Conservation (phyloP, 202 grass and related monocot genomes). For the Schoenoplectus triqueter region DNA sequence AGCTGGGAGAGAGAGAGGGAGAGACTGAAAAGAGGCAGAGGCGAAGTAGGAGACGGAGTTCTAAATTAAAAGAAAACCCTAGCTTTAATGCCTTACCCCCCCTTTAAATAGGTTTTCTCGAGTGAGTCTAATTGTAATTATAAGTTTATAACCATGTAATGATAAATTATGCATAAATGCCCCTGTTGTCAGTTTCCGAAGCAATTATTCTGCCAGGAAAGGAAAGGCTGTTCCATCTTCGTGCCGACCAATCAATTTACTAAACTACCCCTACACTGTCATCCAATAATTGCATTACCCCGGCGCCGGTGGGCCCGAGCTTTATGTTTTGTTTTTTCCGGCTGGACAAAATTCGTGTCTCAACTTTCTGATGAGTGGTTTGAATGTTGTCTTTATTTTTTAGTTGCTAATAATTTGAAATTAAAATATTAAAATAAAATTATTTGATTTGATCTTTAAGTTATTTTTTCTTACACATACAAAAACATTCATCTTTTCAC, state of each 20-base stretch:
- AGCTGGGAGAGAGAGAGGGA: not conserved
- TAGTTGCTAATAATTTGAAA: no score
- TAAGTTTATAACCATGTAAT: no score
- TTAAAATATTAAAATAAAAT: no score
- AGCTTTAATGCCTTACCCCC: not conserved
- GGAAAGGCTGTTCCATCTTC: not conserved
- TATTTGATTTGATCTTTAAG: no score
- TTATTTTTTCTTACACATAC: no score
- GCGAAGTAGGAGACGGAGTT: not conserved
- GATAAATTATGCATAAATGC: conserved; percentile 1
- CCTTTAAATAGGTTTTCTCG: conserved; percentile 1
- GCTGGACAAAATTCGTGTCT: no score
- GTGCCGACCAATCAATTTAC: conserved; percentile 1
- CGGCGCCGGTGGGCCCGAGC: not conserved
- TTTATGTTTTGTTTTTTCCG: no score
- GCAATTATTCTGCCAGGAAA: conserved; percentile 4
- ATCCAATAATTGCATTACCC: conserved; percentile 34
- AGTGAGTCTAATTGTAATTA: no score
- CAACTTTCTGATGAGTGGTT: no score
- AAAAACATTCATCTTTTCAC: no score
- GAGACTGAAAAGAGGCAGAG: not conserved
- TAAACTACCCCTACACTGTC: not conserved
- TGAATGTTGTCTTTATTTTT: no score
- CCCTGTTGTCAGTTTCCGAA: not conserved
- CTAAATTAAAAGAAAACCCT: conserved; percentile 35